Evolutionary conservation across 148 eudicot species (phyloP).

Genomic region (Fallopia convolvulus): DNA sequence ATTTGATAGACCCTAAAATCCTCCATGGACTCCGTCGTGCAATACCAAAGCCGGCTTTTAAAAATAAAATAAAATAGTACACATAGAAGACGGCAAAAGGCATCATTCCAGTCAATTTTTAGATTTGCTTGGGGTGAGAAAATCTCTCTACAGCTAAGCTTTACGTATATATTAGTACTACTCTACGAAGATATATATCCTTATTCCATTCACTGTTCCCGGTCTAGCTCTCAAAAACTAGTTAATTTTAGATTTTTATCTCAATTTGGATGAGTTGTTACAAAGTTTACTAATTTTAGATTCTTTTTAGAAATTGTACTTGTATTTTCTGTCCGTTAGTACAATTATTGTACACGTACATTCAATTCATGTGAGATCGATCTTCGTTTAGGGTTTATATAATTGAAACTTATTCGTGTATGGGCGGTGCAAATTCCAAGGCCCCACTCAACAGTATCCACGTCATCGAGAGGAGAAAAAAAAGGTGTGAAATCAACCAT

Average conservation of each 20-base stretch:
- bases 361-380: not conserved
- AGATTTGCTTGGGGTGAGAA: slow-evolving; percentile 5
- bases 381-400: not conserved
- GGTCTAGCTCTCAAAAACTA: not conserved
- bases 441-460: not conserved
- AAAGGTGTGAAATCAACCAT: not conserved
- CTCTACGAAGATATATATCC: not conserved
- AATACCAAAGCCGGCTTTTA: not conserved
- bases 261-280: not conserved
- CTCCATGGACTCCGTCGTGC: not conserved
- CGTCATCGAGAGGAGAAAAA: not conserved
- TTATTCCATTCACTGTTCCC: not conserved
- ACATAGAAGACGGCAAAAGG: not conserved
- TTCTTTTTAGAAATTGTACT: no score
- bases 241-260: not conserved
- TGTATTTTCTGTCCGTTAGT: not conserved
- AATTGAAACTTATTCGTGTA: not conserved
- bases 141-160: slow-evolving; percentile 6
- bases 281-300: not conserved
- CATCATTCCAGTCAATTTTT: not conserved
- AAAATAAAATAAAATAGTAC: not conserved
- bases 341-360: not conserved
- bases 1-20: not conserved
- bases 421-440: not conserved
- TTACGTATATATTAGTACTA: not conserved